Base-by-base conservation (phyloP, 2,329 filamentous ascomycete species). In the Pseudogymnoascus sp. region DNA sequence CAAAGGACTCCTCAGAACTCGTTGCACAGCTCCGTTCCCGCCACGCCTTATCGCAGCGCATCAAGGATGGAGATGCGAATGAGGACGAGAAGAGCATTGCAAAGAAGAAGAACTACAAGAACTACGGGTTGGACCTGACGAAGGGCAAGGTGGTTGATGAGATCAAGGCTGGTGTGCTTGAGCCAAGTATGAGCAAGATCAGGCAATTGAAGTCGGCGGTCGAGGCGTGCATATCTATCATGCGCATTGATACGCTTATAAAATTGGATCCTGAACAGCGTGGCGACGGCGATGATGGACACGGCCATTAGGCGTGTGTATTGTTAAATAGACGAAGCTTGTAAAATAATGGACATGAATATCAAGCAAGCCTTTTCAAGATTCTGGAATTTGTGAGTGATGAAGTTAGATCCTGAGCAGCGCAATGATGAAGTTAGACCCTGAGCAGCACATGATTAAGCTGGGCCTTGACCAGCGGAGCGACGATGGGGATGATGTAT, bases 211-310 rank as follows among this genome's bases (percentile, higher is more conserved):
- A 99, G 88, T 96, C 90, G 78, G 95, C 95, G 28, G 95, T 99
- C 61, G 95, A 99, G 80, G 95, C 95, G 63, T 98, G 95, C 78
- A 96, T 99, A 78, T 90, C 92, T 74, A 98, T 99, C 76, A 98
- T 99, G 95, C 86, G 95, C 73, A 99, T 99, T 75, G 95, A 99
- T 81, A 98, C 95, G 69, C 83, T 99, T 78, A 98, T 99, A 80
- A 96, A 96, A 82, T 81, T 99, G 77, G 95, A 99, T 82, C 93
- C 93, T 16, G 92, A 97, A 81, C 85, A 88, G 81, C 83, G 84
- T 74, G 81, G 80, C 43, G 84, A 87, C 73, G 84, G 77, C 3
- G 90, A 96, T 79, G 90, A 95, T 73, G 92, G 91, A 64, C 91
- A 96, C 78, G 92, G 89, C 63, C 92, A 96, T 80, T 95, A 84